A percentile compares a stretch with the other conserved stretches of the same genome.
Conservation (phyloP, 805 yeast genomes). For the Ogataea methylovora region DNA sequence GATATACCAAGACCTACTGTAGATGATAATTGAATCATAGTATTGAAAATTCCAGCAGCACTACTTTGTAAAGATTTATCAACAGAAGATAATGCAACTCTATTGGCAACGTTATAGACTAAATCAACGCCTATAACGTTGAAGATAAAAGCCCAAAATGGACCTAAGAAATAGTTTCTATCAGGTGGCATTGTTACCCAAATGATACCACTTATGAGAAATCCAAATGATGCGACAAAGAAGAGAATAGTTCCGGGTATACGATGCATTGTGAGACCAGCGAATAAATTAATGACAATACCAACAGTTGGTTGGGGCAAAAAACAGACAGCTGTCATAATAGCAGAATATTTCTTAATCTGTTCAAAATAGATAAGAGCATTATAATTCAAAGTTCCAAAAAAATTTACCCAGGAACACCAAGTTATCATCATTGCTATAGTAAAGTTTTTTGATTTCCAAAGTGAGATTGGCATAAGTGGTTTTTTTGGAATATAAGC, state of each 20-base stretch:
- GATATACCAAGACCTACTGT: conserved; percentile 36
- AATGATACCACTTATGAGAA: conserved; percentile 27
- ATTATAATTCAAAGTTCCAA: conserved; percentile 33
- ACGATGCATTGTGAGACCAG: conserved; percentile 36
- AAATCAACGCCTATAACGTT: conserved; percentile 41
- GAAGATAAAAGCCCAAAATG: conserved; percentile 34
- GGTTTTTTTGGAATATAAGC: conserved; percentile 31
- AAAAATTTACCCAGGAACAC: conserved; percentile 34
- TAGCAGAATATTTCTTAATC: conserved; percentile 28
- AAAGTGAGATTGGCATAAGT: conserved; percentile 39
- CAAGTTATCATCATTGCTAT: conserved; percentile 29
- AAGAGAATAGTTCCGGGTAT: conserved; percentile 35
- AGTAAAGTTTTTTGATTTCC: conserved; percentile 31
- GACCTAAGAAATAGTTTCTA: conserved; percentile 35
- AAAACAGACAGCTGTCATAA: conserved; percentile 36
- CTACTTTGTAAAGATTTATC: conserved; percentile 30
- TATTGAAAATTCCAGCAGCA: conserved; percentile 43
- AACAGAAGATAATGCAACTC: conserved; percentile 35
- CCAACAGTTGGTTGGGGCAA: conserved; percentile 38
- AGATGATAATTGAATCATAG: conserved; percentile 32
- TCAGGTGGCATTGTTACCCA: conserved; percentile 33
- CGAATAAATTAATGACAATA: conserved; percentile 33
- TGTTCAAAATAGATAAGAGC: conserved; percentile 36
- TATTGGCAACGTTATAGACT: conserved; percentile 36
- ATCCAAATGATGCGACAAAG: conserved; percentile 27